phyloP scores from a whole-genome alignment of 257 asterid genomes.

The Solanum gandarillasii region DNA sequence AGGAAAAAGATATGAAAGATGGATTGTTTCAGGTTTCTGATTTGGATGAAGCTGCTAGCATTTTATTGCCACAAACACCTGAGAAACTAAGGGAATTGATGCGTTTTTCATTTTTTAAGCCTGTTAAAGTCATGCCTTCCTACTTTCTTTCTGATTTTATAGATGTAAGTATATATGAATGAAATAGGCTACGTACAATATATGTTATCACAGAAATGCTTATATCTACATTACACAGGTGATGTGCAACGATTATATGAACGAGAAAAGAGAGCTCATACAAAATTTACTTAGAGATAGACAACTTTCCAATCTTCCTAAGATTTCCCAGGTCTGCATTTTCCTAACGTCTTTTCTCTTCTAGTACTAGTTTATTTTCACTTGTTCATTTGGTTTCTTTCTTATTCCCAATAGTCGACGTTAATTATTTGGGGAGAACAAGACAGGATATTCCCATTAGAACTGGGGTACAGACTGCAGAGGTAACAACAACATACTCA shows the following conservation, averaged over 20 bases:
- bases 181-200: neutral
- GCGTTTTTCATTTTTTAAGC: constrained; percentile 57
- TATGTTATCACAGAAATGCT: neutral
- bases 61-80: constrained; percentile 84
- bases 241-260: constrained; percentile 54
- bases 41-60: constrained; percentile 63
- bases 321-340: constrained; percentile 44
- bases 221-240: constrained; percentile 25
- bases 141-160: constrained; percentile 79
- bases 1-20: constrained; percentile 63
- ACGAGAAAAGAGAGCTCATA: constrained; percentile 58
- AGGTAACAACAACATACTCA: constrained; percentile 13
- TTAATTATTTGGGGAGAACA: constrained; percentile 87
- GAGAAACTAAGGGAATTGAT: constrained; percentile 64
- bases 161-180: constrained; percentile 28
- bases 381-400: neutral
- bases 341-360: neutral
- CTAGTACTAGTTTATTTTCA: neutral
- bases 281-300: constrained; percentile 57
- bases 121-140: constrained; percentile 61
- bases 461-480: constrained; percentile 64
- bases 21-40: constrained; percentile 69
- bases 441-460: constrained; percentile 70
- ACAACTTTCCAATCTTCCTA: constrained; percentile 41
- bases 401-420: constrained; percentile 41